A percentile compares a stretch with the other conserved stretches of the same genome.
phyloP scores from a whole-genome alignment of 2,329 filamentous ascomycete species.

The Alternaria arborescens region DNA sequence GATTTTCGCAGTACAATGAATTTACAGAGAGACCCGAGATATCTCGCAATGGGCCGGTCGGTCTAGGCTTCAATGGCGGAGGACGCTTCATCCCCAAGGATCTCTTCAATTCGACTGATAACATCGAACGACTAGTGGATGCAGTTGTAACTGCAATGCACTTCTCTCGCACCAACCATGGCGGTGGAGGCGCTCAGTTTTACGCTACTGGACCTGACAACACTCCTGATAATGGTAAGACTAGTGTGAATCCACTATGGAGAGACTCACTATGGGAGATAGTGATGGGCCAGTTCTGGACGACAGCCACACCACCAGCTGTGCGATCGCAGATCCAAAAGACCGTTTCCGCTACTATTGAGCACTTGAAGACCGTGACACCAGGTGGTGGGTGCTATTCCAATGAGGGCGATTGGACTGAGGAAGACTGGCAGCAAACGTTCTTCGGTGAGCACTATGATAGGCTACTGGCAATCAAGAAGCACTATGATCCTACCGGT shows the following conservation, averaged over 20 bases:
- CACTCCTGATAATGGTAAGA: conserved; percentile 42
- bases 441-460: conserved; percentile 48
- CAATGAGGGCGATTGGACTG: conserved; percentile 49
- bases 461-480: conserved; percentile 38
- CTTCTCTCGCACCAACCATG: conserved; percentile 37
- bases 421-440: conserved; percentile 46
- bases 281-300: conserved; percentile 46
- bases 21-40: conserved; percentile 43
- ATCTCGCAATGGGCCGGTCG: conserved; percentile 45
- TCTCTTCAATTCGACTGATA: conserved; percentile 32
- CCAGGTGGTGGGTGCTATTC: conserved; percentile 49
- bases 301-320: conserved; percentile 24
- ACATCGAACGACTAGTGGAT: conserved; percentile 38
- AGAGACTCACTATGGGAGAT: conserved; percentile 47
- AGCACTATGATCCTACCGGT: conserved; percentile 40
- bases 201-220: conserved; percentile 48
- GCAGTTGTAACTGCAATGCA: conserved; percentile 47
- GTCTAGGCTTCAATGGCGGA: conserved; percentile 44
- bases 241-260: conserved; percentile 45
- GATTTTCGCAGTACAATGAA: conserved; percentile 43
- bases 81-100: conserved; percentile 45
- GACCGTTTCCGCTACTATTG: conserved; percentile 41
- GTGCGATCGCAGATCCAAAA: conserved; percentile 39
- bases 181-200: conserved; percentile 43
- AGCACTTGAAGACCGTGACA: conserved; percentile 45